Evolutionary conservation across 2,329 filamentous ascomycete genomes (phyloP).

Genomic region (Grosmannia clavigera): DNA sequence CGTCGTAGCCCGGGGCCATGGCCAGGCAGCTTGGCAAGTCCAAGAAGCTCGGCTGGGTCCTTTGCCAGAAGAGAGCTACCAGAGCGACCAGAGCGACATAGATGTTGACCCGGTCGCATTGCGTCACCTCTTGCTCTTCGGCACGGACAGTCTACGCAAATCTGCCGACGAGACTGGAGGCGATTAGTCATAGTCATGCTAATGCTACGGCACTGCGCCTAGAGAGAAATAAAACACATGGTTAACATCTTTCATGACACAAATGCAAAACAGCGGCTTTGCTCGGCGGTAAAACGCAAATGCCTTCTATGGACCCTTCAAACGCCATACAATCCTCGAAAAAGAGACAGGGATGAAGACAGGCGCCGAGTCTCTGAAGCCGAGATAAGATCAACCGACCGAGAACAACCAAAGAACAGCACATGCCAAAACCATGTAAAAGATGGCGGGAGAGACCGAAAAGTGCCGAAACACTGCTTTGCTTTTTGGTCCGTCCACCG

Average conservation of each 20-base stretch:
- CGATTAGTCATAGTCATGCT: neutral
- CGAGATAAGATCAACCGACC: neutral
- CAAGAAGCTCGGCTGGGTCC: neutral
- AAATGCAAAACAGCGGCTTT: neutral
- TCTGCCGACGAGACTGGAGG: conserved; percentile 18
- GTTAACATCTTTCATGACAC: neutral
- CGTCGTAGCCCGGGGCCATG: neutral
- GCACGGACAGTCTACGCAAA: conserved; percentile 35
- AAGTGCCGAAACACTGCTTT: too few species aligned
- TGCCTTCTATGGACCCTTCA: conserved; percentile 13
- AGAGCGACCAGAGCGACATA: conserved; percentile 3
- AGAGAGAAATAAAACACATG: too few species aligned
- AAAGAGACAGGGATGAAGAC: neutral
- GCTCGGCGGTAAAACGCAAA: conserved; percentile 5
- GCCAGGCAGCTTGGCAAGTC: neutral
- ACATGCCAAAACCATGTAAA: neutral
- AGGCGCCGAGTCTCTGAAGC: neutral
- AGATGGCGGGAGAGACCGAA: too few species aligned
- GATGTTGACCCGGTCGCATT: conserved; percentile 22
- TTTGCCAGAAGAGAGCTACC: conserved; percentile 5
- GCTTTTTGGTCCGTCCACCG: neutral
- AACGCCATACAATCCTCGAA: conserved; percentile 10
- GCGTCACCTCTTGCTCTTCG: conserved; percentile 31
- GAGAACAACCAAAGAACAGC: neutral
- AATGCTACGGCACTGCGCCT: too few species aligned